Conservation (phyloP, 148 eudicot genomes). For the Amaranthus palmeri region DNA sequence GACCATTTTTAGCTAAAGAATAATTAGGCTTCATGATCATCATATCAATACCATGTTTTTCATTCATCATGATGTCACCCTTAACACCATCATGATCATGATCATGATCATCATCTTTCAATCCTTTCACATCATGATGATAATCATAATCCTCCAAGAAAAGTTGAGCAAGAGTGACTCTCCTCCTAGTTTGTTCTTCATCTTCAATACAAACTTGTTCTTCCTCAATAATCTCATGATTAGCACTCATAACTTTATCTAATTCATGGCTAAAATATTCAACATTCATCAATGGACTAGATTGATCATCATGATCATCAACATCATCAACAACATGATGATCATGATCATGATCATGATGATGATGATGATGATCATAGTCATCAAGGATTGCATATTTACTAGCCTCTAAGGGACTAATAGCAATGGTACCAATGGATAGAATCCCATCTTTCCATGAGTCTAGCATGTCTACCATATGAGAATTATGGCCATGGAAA, state of each 20-base stretch:
- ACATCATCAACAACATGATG: not conserved
- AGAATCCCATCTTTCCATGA: slow-evolving; percentile 53
- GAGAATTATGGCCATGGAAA: slow-evolving; percentile 8
- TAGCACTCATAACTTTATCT: slow-evolving; percentile 12
- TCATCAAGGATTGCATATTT: not conserved
- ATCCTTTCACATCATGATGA: not conserved
- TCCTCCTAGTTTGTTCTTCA: slow-evolving; percentile 27
- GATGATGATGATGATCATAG: not conserved
- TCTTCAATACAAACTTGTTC: not conserved
- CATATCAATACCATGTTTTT: slow-evolving; percentile 7
- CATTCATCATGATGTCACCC: not conserved
- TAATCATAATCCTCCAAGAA: slow-evolving; percentile 42
- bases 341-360: not conserved
- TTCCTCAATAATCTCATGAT: slow-evolving; percentile 16
- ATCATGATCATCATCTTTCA: slow-evolving; percentile 1
- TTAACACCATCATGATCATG: not conserved
- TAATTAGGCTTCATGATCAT: slow-evolving; percentile 14
- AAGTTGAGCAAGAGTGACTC: slow-evolving; percentile 62
- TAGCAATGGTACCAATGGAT: slow-evolving; percentile 58
- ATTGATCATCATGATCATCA: slow-evolving; percentile 14
- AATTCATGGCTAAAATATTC: slow-evolving; percentile 28
- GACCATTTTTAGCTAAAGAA: slow-evolving; percentile 26
- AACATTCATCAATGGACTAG: slow-evolving; percentile 22
- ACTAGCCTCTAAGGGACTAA: slow-evolving; percentile 31
- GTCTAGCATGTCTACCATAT: slow-evolving; percentile 23